A percentile compares a stretch with the other conserved stretches of the same genome.
Conservation (phyloP, 2,329 filamentous ascomycete species). For the Penicillium sp. region DNA sequence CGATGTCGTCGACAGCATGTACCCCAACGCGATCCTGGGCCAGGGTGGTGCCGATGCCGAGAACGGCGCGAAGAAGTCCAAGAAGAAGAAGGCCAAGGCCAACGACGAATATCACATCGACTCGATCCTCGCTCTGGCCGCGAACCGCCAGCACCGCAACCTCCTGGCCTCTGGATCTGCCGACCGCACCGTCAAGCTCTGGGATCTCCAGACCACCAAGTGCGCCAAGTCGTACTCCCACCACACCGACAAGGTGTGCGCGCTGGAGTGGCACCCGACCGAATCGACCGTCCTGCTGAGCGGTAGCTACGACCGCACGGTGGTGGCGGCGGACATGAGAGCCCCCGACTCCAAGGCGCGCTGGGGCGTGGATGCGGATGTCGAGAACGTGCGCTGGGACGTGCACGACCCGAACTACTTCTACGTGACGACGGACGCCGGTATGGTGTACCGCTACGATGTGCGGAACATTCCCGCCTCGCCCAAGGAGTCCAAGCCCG, state of each 20-base stretch:
- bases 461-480: constrained; percentile 64
- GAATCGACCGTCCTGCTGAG: constrained; percentile 83
- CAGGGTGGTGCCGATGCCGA: constrained; percentile 58
- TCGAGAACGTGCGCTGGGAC: constrained; percentile 88
- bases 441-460: constrained; percentile 87
- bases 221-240: constrained; percentile 93
- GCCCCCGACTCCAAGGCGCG: constrained; percentile 74
- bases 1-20: constrained; percentile 94
- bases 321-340: constrained; percentile 93
- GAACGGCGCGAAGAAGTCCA: constrained; percentile 41
- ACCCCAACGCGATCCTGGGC: constrained; percentile 89
- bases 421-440: constrained; percentile 86
- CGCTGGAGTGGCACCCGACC: constrained; percentile 80
- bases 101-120: constrained; percentile 93
- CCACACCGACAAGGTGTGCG: constrained; percentile 96
- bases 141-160: constrained; percentile 88
- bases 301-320: constrained; percentile 87
- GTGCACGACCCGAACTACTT: constrained; percentile 88
- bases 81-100: constrained; percentile 77
- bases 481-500: constrained; percentile 67
- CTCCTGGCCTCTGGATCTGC: constrained; percentile 89
- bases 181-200: constrained; percentile 93
- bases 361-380: constrained; percentile 92
- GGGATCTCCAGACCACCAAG: constrained; percentile 85
- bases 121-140: constrained; percentile 78